Conservation (phyloP, 495 filamentous ascomycete species). For the Podospora fimiseda region DNA sequence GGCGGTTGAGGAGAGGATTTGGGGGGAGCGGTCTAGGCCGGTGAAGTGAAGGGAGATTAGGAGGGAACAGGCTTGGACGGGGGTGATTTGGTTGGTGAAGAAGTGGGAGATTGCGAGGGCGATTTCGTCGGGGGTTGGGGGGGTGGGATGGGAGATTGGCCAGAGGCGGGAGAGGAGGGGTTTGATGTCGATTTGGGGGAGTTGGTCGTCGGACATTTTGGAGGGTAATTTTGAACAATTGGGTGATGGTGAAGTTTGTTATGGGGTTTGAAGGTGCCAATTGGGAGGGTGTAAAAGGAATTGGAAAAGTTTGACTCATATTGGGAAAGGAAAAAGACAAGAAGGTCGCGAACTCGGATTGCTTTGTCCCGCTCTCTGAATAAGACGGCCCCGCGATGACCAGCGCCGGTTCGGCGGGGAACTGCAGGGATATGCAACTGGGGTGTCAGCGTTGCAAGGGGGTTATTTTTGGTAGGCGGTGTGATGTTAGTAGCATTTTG, state of each 20-base stretch:
- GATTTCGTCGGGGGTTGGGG: slow-evolving; percentile 72
- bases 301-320: slow-evolving; percentile 22
- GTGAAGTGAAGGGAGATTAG: slow-evolving; percentile 87
- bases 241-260: neutral
- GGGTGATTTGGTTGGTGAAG: slow-evolving; percentile 76
- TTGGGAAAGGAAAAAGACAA: slow-evolving; percentile 3
- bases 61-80: slow-evolving; percentile 76
- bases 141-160: slow-evolving; percentile 43
- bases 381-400: slow-evolving; percentile 15
- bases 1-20: slow-evolving; percentile 72
- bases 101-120: slow-evolving; percentile 80
- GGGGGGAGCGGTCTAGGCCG: slow-evolving; percentile 64
- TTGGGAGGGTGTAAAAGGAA: neutral
- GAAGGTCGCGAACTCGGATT: neutral
- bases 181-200: slow-evolving; percentile 57
- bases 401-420: slow-evolving; percentile 15
- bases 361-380: slow-evolving; percentile 10
- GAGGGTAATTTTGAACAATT: neutral
- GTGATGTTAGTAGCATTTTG: neutral
- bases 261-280: slow-evolving; percentile 2
- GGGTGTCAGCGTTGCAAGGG: neutral
- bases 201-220: slow-evolving; percentile 13
- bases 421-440: slow-evolving; percentile 15
- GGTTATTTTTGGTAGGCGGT: slow-evolving; percentile 21
- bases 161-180: slow-evolving; percentile 74